These are phyloP conservation scores for Trichosporon sp. DNA, from an alignment of 1,284 basidiomycete species.

Conservation along the genomic window DNA sequence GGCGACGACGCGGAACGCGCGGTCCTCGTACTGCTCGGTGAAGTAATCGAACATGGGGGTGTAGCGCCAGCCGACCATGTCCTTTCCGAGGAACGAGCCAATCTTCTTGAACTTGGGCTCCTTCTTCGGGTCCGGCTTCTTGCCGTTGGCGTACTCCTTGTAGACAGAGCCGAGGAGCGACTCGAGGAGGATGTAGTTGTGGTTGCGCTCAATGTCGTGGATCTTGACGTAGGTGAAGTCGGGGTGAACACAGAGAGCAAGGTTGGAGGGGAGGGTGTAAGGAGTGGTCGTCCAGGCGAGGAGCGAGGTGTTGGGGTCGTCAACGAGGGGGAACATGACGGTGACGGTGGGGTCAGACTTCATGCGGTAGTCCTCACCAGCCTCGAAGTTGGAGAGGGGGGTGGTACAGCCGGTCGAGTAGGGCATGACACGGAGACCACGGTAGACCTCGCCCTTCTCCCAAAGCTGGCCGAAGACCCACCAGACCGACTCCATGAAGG, in stretches of 20 bases:
- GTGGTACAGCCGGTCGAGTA: conserved; percentile 97
- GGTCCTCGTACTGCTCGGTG: conserved; percentile 88
- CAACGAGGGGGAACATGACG: conserved; percentile 87
- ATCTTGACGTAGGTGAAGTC: conserved; percentile 97
- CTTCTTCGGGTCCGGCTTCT: conserved; percentile 63
- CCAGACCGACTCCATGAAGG: conserved; percentile 99
- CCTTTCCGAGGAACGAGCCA: conserved; percentile 79
- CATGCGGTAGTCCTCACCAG: conserved; percentile 88
- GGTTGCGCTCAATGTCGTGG: conserved; percentile 82
- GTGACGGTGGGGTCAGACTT: conserved; percentile 95
- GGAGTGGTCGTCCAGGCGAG: conserved; percentile 99
- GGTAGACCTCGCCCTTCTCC: conserved; percentile 92
- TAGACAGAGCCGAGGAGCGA: conserved; percentile 84
- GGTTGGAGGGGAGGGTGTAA: conserved; percentile 96
- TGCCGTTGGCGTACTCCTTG: conserved; percentile 73
- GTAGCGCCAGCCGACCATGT: conserved; percentile 96
- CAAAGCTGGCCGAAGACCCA: conserved; percentile 97
- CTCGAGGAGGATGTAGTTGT: conserved; percentile 93
- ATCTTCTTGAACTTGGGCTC: conserved; percentile 96
- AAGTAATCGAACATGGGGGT: conserved; percentile 97
- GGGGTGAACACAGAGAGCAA: conserved; percentile 93
- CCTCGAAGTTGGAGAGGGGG: conserved; percentile 97
- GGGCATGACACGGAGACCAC: conserved; percentile 94
- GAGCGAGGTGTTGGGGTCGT: conserved; percentile 86
- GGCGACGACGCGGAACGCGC: conserved; percentile 83